These are phyloP conservation scores for Dactylellina drechsleri DNA, from an alignment of 2,329 filamentous ascomycete genomes.

Conservation along the genomic window DNA sequence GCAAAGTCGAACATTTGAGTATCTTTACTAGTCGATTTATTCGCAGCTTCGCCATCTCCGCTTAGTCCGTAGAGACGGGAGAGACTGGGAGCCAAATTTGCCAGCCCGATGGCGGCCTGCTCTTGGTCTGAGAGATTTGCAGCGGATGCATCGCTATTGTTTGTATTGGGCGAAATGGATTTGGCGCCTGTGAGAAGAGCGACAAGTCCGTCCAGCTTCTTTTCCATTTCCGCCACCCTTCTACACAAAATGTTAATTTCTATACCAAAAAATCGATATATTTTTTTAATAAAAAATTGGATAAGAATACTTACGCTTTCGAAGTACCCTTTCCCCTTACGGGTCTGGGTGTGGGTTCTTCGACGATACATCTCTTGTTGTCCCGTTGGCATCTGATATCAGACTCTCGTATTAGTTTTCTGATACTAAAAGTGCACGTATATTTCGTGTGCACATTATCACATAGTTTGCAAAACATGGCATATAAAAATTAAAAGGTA, in stretches of 20 bases:
- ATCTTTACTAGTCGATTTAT: constrained; percentile 64
- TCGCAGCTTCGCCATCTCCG: constrained; percentile 66
- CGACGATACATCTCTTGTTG: constrained; percentile 50
- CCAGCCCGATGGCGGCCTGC: constrained; percentile 59
- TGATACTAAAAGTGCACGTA: constrained; percentile 44
- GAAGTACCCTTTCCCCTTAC: constrained; percentile 65
- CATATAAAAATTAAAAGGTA: neutral
- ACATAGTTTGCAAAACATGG: constrained; percentile 48
- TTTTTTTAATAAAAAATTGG: neutral
- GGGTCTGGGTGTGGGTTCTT: constrained; percentile 47
- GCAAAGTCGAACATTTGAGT: constrained; percentile 32
- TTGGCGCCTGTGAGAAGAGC: constrained; percentile 41
- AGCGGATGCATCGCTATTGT: constrained; percentile 54
- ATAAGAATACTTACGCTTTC: constrained; percentile 62
- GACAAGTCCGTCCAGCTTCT: constrained; percentile 58
- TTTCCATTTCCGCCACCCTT: constrained; percentile 60
- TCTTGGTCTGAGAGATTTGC: constrained; percentile 54
- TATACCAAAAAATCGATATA: too few species aligned
- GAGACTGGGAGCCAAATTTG: constrained; percentile 45
- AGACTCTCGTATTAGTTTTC: constrained; percentile 52
- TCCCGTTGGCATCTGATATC: constrained; percentile 50
- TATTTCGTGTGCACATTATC: constrained; percentile 42
- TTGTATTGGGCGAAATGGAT: constrained; percentile 53
- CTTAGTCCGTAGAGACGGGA: constrained; percentile 33
- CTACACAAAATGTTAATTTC: constrained; percentile 43